Base-by-base conservation (phyloP, 495 filamentous ascomycete species). In the Apiosordaria backusii region DNA sequence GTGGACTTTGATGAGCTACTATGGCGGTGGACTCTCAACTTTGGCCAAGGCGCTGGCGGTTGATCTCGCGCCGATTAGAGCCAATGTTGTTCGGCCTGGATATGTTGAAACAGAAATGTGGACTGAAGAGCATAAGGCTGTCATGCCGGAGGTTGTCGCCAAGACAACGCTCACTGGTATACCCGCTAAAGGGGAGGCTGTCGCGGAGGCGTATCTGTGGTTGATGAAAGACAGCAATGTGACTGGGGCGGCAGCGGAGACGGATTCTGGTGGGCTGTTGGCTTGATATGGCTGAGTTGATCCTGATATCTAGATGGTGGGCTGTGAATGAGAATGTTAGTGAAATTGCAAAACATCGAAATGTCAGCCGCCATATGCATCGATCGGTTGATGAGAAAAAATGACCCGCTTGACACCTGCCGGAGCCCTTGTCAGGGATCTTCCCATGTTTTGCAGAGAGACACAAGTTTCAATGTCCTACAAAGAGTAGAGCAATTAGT, bases 191-290 rank as follows among this genome's bases (percentile, higher is more conserved):
- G 78, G 83, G 13, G 83, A 84, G 70, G 87, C 89, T 74, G 79
- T 86, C 4, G 88, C 84, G 0, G 86, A 90, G 79, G 81, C 84
- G 40, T 90, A 89, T 78, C 50, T 89, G 53, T 89, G 84, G 72
- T 73, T 84, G 7, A 84, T 90, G 86, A 85, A 82, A 72, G 87
- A 90, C 55, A 29, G 52, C 29, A 74, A 74, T 50, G 69, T 58
- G 15, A 75, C 71, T 0, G 73, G 69, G 16, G 58, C 60, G 0
- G 61, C 70, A 5, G 71, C 68, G 21, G 57, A 23, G 53, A 70
- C 67, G 9, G 67, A 73, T 64, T 53, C 58, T 15, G 71, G 68
- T 7, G 19, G 7, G 22, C 26, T 72, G 25, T n/a, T 72, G 35
- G 35, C 35, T 18, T 45, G 16, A 18, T 2, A 45, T 18, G 35